phyloP scores from a whole-genome alignment of 148 eudicot species.

The Camellia japonica region DNA sequence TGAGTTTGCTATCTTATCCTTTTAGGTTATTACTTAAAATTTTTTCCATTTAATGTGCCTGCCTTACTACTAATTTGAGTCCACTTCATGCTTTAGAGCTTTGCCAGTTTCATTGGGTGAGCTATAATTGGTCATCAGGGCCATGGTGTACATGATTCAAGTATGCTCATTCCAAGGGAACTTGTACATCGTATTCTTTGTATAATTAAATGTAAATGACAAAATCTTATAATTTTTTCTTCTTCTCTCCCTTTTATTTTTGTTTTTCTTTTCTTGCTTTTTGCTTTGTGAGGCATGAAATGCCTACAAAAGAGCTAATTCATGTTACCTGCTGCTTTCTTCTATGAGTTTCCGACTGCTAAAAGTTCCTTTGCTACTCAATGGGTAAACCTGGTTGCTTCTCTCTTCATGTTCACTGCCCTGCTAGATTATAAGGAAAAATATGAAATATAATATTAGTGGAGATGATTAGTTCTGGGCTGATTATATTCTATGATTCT shows the following conservation, averaged over 20 bases:
- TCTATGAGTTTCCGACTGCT: no score
- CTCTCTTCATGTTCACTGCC: no score
- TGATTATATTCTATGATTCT: no score
- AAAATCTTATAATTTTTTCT: background rate
- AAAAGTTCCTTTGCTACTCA: no score
- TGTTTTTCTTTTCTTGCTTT: no score
- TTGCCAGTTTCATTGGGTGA: background rate
- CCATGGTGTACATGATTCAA: conserved; percentile 10
- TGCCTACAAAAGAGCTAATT: no score
- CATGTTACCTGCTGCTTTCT: no score
- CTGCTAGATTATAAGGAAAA: no score
- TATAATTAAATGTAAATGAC: background rate
- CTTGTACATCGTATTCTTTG: background rate
- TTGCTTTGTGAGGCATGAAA: no score
- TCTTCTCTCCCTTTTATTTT: background rate
- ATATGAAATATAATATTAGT: no score
- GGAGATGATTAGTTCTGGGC: no score
- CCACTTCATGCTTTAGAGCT: background rate
- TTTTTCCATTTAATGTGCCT: background rate
- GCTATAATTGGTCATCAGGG: background rate
- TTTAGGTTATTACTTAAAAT: background rate
- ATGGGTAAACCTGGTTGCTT: no score
- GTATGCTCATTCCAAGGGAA: background rate
- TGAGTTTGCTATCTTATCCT: background rate
- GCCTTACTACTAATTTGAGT: background rate